phyloP scores from a whole-genome alignment of 1,284 basidiomycete genomes.

The Cryptococcus maquisensis region DNA sequence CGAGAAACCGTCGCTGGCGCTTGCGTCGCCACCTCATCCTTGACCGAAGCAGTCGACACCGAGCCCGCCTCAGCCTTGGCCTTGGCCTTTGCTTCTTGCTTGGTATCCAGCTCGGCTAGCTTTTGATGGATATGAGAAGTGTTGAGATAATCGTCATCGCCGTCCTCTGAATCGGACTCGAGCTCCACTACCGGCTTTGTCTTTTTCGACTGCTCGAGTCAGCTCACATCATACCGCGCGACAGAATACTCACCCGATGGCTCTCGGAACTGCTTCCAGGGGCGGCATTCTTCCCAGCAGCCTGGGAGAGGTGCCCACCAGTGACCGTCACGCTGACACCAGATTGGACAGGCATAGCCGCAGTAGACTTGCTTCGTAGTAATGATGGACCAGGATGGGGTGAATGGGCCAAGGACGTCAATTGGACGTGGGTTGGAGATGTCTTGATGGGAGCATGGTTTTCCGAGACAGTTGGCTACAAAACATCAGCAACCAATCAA shows the following conservation, averaged over 20 bases:
- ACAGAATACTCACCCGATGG: neutral
- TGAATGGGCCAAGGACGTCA: constrained; percentile 23
- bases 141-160: constrained; percentile 35
- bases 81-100: constrained; percentile 22
- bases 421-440: constrained; percentile 31
- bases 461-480: constrained; percentile 5
- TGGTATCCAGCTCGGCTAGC: constrained; percentile 32
- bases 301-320: constrained; percentile 2
- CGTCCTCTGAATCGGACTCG: constrained; percentile 35
- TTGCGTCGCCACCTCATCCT: neutral
- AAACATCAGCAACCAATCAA: neutral
- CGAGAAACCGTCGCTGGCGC: neutral
- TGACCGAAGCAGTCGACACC: constrained; percentile 1
- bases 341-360: constrained; percentile 41
- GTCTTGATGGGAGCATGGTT: constrained; percentile 16
- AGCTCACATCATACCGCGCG: too few species aligned
- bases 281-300: neutral
- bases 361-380: constrained; percentile 41
- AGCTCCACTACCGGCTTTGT: constrained; percentile 11
- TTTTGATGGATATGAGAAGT: constrained; percentile 35
- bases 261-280: constrained; percentile 14
- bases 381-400: constrained; percentile 26
- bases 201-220: neutral
- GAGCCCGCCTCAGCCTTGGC: neutral
- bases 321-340: constrained; percentile 38